phyloP scores from a whole-genome alignment of 495 filamentous ascomycete genomes.

The Aspergillus diversus region DNA sequence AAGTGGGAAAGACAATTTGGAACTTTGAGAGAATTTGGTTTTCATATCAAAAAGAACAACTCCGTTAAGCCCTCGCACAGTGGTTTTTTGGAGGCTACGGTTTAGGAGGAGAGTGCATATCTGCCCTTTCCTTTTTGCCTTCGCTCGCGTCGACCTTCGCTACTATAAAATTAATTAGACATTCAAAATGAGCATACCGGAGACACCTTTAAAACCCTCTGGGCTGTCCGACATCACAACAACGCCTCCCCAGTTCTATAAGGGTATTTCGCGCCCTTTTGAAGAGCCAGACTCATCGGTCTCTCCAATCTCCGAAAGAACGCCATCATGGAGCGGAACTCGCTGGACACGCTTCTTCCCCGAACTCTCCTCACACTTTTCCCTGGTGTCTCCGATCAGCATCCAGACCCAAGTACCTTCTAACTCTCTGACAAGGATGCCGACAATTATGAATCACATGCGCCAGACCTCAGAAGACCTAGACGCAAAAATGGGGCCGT shows the following conservation, averaged over 20 bases:
- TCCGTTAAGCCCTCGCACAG: not conserved
- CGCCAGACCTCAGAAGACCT: conserved; percentile 11
- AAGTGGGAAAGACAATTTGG: conserved; percentile 7
- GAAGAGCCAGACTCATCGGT: conserved; percentile 32
- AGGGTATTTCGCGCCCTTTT: not conserved
- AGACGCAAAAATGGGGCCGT: conserved; percentile 14
- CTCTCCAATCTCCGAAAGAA: conserved; percentile 34
- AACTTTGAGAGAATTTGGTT: not conserved
- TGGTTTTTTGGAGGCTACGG: not conserved
- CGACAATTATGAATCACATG: not conserved
- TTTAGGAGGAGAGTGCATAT: not conserved
- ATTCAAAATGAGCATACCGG: not conserved
- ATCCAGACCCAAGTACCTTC: not conserved
- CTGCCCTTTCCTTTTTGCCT: not conserved
- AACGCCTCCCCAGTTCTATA: not conserved
- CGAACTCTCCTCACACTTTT: conserved; percentile 36
- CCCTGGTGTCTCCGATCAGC: conserved; percentile 29
- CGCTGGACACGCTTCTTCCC: conserved; percentile 38
- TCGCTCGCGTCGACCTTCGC: not conserved
- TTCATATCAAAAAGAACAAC: not conserved
- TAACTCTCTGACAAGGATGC: not conserved
- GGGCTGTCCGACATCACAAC: not conserved
- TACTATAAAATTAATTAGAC: not conserved
- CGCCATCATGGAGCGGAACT: conserved; percentile 24
- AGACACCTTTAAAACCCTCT: not conserved